These are phyloP conservation scores for Sporothrix globosa DNA, from an alignment of 2,329 filamentous ascomycete genomes.

Conservation along the genomic window DNA sequence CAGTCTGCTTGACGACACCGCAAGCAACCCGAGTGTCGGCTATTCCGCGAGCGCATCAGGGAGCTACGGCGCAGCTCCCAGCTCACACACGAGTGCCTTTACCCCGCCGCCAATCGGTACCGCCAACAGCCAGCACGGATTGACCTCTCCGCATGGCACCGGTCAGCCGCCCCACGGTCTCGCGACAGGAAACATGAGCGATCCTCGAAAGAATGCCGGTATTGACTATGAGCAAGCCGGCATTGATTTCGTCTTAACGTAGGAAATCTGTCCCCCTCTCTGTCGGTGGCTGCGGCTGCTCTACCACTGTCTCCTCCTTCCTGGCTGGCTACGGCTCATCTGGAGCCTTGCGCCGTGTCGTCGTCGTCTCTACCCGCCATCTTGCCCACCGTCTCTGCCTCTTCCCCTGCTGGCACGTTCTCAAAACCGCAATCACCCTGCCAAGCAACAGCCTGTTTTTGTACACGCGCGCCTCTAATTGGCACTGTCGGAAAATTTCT, in stretches of 20 bases:
- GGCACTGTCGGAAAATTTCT: background rate
- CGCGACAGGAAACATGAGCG: slow-evolving; percentile 28
- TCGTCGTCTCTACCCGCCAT: background rate
- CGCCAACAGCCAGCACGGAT: slow-evolving; percentile 37
- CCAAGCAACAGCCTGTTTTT: background rate
- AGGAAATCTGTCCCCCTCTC: slow-evolving; percentile 60
- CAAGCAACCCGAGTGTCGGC: slow-evolving; percentile 52
- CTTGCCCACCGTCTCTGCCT: background rate
- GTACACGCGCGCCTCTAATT: background rate
- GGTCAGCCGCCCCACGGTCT: slow-evolving; percentile 16
- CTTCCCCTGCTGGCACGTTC: background rate
- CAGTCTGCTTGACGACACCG: slow-evolving; percentile 48
- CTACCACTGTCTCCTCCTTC: slow-evolving; percentile 10
- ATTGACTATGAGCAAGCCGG: slow-evolving; percentile 80
- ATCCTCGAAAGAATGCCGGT: slow-evolving; percentile 46
- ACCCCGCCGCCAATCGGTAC: slow-evolving; percentile 49
- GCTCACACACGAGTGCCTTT: slow-evolving; percentile 48
- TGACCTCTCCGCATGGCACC: slow-evolving; percentile 26
- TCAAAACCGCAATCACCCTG: background rate
- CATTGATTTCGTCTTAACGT: slow-evolving; percentile 91
- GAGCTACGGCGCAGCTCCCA: slow-evolving; percentile 59
- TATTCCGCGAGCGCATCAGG: slow-evolving; percentile 64
- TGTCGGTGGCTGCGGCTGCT: slow-evolving; percentile 24
- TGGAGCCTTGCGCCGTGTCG: background rate
- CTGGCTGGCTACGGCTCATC: background rate